A percentile compares a stretch with the other conserved stretches of the same genome.
These are phyloP conservation scores for Colletotrichum nymphaeae DNA, from an alignment of 2,329 filamentous ascomycete genomes.

Conservation along the genomic window DNA sequence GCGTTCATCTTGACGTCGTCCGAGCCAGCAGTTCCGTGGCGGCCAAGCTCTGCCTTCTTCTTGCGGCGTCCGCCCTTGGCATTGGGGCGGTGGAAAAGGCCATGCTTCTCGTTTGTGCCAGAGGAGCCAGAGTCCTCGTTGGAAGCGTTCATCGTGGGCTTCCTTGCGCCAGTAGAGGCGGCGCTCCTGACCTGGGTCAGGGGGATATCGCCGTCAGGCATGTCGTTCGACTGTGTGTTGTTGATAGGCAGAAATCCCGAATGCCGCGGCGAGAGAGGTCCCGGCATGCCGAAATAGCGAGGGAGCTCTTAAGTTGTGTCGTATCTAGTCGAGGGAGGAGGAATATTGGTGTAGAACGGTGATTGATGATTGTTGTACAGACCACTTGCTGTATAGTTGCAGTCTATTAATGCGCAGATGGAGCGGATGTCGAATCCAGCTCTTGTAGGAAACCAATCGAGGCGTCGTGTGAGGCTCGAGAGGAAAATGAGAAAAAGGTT, in stretches of 20 bases:
- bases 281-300: constrained; percentile 36
- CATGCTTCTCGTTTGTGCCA: constrained; percentile 58
- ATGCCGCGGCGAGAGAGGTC: constrained; percentile 49
- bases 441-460: constrained; percentile 5
- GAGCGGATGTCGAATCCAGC: constrained; percentile 34
- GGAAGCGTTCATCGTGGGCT: constrained; percentile 52
- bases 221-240: constrained; percentile 43
- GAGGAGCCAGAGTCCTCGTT: constrained; percentile 46
- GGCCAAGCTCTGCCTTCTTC: constrained; percentile 55
- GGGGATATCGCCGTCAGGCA: constrained; percentile 61
- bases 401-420: constrained; percentile 20
- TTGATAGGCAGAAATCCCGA: constrained; percentile 59
- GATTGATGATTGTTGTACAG: neutral
- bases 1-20: constrained; percentile 70
- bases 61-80: constrained; percentile 61
- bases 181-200: constrained; percentile 66
- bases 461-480: constrained; percentile 8
- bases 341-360: constrained; percentile 9
- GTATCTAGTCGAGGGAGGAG: constrained; percentile 17
- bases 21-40: constrained; percentile 56
- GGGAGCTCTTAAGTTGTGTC: neutral
- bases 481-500: neutral
- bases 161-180: constrained; percentile 65
- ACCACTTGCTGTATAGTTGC: constrained; percentile 11
- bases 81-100: constrained; percentile 50